These are phyloP conservation scores for Podaxis sp. DNA, from an alignment of 768 basidiomycete species.

Conservation along the genomic window DNA sequence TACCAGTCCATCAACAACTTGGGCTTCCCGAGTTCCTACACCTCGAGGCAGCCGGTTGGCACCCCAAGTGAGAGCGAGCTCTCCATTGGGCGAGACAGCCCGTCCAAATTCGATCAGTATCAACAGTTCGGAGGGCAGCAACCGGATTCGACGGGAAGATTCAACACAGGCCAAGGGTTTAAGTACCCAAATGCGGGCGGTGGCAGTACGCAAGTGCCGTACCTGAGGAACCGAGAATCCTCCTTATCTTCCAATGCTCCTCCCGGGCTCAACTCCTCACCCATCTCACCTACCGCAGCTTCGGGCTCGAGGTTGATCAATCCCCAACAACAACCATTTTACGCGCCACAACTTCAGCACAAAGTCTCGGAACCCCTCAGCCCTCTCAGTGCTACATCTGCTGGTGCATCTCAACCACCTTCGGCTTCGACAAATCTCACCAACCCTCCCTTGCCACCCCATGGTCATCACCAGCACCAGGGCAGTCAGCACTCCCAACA, in stretches of 20 bases:
- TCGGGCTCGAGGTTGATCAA: constrained; percentile 30
- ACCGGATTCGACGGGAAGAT: constrained; percentile 49
- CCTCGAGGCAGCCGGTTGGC: constrained; percentile 46
- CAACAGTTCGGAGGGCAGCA: constrained; percentile 23
- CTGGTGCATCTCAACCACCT: constrained; percentile 14
- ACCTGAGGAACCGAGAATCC: constrained; percentile 15
- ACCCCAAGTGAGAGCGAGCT: constrained; percentile 63
- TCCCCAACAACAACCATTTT: constrained; percentile 43
- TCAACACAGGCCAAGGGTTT: constrained; percentile 62
- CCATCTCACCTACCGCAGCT: constrained; percentile 46
- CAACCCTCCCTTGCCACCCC: constrained; percentile 2
- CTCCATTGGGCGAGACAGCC: constrained; percentile 45
- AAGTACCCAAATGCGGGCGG: constrained; percentile 39
- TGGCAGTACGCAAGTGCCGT: constrained; percentile 11
- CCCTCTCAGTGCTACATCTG: constrained; percentile 3
- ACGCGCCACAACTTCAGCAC: constrained; percentile 37
- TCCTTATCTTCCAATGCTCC: constrained; percentile 3
- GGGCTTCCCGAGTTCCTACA: constrained; percentile 46
- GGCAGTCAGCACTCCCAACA: constrained; percentile 7
- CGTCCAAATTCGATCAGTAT: constrained; percentile 17
- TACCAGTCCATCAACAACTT: constrained; percentile 60
- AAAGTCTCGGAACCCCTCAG: constrained; percentile 30
- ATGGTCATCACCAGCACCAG: not conserved
- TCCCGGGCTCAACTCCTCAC: constrained; percentile 31
- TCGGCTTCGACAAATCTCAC: constrained; percentile 14